These are phyloP conservation scores for Fomitopsis schrenkii DNA, from an alignment of 1,284 basidiomycete species.

Conservation along the genomic window DNA sequence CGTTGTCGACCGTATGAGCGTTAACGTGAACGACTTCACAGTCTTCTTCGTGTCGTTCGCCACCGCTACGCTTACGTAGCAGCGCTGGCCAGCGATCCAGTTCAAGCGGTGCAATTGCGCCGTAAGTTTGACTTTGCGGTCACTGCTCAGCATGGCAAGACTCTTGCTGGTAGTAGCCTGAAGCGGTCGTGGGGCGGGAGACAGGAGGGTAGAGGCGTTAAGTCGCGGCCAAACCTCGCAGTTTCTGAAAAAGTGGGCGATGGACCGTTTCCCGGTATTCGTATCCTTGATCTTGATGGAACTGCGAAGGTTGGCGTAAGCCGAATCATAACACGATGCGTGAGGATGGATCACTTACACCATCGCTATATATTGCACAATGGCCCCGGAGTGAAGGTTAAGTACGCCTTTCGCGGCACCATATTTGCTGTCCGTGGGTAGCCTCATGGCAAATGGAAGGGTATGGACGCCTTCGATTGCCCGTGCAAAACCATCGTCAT, in stretches of 20 bases:
- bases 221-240: slow-evolving; percentile 83
- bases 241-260: slow-evolving; percentile 90
- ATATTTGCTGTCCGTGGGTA: slow-evolving; percentile 61
- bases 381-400: slow-evolving; percentile 50
- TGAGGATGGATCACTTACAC: slow-evolving; percentile 44
- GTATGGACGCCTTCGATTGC: slow-evolving; percentile 68
- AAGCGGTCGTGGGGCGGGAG: slow-evolving; percentile 59
- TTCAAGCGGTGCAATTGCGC: slow-evolving; percentile 71
- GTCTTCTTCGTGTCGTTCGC: slow-evolving; percentile 73
- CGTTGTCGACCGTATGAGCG: slow-evolving; percentile 71
- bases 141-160: slow-evolving; percentile 58
- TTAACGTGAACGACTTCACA: slow-evolving; percentile 66
- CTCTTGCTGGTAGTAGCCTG: slow-evolving; percentile 55
- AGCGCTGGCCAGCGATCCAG: slow-evolving; percentile 87
- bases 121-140: slow-evolving; percentile 68
- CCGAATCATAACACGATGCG: slow-evolving; percentile 3
- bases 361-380: slow-evolving; percentile 85
- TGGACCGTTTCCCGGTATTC: slow-evolving; percentile 58
- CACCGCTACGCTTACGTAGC: slow-evolving; percentile 70
- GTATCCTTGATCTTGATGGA: slow-evolving; percentile 81
- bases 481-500: slow-evolving; percentile 70
- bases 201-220: slow-evolving; percentile 61
- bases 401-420: slow-evolving; percentile 70
- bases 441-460: slow-evolving; percentile 76
- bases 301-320: slow-evolving; percentile 28